Evolutionary conservation across 1,284 basidiomycete genomes (phyloP), one percentile per base, ranked within the genome.

Genomic region (Thecaphora frezii): DNA sequence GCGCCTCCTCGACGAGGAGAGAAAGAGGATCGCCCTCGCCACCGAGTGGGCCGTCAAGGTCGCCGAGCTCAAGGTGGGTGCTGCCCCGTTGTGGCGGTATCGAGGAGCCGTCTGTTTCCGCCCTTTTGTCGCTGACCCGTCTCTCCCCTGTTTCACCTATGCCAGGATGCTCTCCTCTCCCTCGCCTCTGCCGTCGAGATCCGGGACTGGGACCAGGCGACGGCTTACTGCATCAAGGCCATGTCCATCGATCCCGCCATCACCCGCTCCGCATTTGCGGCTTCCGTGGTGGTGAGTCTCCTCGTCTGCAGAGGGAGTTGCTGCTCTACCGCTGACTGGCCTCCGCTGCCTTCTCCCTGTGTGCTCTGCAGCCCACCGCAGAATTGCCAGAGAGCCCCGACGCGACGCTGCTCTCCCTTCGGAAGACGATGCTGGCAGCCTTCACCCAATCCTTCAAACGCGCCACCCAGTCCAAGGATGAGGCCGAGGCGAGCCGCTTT

Each of bases 201-300:
- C 53, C 85, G 88, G 64, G 96, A 98, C 77, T 99, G 94, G 93
- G 94, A 97, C 77, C 86, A 89, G 16, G 94, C 94, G 1, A 88
- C 91, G 1, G 84, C 90, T 61, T 88, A 93, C 73, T 96, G 93
- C 80, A 87, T 89, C 19, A 83, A 91, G 28, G 94, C 93, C 1
- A 93, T 93, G 87, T 83, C 87, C 0, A 82, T 97, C 24, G 88
- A 92, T 3, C 75, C 82, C 5, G 86, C 87, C 38, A 87, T 98
- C 25, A 86, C 90, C 24, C 85, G 86, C 22, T 91, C 91, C 8
- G 83, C 85, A 2, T 98, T 97, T 76, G 91, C 94, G 1, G 90
- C 89, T 69, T 84, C 84, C 3, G 88, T 89, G 1, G 91, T 98
- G 51, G 57, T 59, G 48, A 44, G 57, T 48, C 1, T 23, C 23